These are phyloP conservation scores for Fomitopsis betulina DNA, from an alignment of 1,284 basidiomycete genomes.

Conservation along the genomic window DNA sequence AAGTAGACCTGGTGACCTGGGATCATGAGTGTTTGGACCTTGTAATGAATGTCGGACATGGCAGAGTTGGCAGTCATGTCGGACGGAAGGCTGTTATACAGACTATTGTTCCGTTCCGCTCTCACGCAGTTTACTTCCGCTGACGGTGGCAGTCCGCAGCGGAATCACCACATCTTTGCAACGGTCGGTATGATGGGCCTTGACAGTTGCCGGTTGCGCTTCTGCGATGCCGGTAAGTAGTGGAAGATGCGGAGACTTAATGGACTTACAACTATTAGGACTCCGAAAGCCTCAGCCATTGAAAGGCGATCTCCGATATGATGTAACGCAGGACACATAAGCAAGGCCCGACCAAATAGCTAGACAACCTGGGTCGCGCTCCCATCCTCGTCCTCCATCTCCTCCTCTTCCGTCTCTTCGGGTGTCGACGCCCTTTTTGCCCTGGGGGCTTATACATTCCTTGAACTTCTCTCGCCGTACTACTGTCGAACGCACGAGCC, in stretches of 20 bases:
- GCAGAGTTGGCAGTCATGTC: too few species aligned
- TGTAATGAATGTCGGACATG: background rate
- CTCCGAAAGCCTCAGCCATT: background rate
- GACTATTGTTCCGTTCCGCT: background rate
- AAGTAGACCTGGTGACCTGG: too few species aligned
- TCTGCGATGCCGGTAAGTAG: background rate
- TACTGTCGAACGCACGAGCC: conserved; percentile 42
- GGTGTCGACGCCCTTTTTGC: conserved; percentile 31
- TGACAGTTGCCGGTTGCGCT: conserved; percentile 5
- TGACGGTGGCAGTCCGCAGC: conserved; percentile 1
- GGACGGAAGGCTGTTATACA: background rate
- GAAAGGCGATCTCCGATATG: background rate
- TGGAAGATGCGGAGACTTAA: background rate
- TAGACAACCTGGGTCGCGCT: background rate
- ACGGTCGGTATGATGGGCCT: background rate
- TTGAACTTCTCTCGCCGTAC: conserved; percentile 35
- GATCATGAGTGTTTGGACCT: too few species aligned
- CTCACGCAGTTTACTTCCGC: background rate
- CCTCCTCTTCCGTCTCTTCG: conserved; percentile 17
- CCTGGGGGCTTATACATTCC: conserved; percentile 54
- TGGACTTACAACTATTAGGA: background rate
- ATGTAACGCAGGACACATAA: background rate
- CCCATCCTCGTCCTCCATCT: conserved; percentile 14
- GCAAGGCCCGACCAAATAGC: background rate
- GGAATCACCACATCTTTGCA: background rate